Percentiles rank a stretch among this genome's conserved stretches.
Conservation (phyloP, 2,329 filamentous ascomycete species). For the Colletotrichum sublineola region DNA sequence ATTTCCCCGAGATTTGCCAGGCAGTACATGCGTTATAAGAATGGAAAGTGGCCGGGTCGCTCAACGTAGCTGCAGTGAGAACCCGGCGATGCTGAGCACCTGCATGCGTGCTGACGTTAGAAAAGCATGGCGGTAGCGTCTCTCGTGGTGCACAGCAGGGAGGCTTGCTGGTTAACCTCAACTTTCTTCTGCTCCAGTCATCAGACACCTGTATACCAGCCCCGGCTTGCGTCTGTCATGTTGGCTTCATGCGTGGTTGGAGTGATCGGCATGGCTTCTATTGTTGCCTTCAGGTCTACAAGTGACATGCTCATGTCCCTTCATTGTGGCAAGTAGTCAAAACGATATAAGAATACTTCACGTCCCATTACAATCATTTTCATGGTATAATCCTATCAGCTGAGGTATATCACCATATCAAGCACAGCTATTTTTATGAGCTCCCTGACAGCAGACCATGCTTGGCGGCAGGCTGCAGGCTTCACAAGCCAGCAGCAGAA, state of each 20-base stretch:
- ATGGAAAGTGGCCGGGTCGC: not conserved
- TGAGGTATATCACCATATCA: not conserved
- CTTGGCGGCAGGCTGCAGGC: not conserved
- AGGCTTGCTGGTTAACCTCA: not conserved
- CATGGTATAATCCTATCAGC: rapidly evolving
- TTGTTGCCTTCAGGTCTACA: not conserved
- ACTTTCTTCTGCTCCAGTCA: too few relatives aligned
- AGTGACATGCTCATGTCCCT: too few relatives aligned
- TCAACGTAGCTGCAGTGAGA: not conserved
- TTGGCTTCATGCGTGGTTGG: not conserved
- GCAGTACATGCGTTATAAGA: not conserved
- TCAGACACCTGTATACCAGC: not conserved
- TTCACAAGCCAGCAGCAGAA: not conserved
- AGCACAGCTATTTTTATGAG: not conserved
- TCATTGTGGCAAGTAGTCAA: not conserved
- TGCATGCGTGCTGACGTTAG: not conserved
- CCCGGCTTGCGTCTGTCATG: not conserved
- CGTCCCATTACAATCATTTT: not conserved
- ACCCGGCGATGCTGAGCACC: too few relatives aligned
- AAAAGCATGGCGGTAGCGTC: not conserved
- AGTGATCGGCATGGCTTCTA: not conserved
- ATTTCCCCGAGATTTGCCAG: not conserved
- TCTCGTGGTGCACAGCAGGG: not conserved
- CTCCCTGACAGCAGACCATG: not conserved
- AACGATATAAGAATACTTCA: not conserved